Conservation (phyloP, 202 grass and related monocot species). For the Saccharum hybrid region DNA sequence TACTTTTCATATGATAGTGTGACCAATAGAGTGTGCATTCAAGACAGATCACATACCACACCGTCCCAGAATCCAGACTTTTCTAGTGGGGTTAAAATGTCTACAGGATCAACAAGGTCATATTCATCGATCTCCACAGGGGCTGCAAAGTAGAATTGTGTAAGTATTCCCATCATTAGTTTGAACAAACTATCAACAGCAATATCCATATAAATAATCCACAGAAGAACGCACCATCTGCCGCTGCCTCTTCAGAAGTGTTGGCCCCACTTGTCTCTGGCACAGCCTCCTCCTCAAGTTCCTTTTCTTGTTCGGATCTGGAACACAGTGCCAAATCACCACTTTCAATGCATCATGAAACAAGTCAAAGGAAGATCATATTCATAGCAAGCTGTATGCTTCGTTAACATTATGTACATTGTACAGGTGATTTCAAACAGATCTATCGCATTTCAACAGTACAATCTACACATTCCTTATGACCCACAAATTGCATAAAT, state of each 20-base stretch:
- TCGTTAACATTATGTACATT: background rate
- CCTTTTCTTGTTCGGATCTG: constrained; percentile 99
- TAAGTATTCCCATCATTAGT: constrained; percentile 32
- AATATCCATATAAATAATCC: constrained; percentile 33
- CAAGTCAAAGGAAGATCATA: constrained; percentile 20
- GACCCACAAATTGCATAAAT: background rate
- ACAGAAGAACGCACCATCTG: constrained; percentile 63
- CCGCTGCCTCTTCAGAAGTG: constrained; percentile 64
- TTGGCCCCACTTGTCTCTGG: constrained; percentile 58
- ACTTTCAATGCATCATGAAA: constrained; percentile 12
- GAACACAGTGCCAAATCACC: constrained; percentile 40
- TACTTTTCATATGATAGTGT: background rate
- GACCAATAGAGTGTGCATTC: background rate
- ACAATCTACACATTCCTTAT: background rate
- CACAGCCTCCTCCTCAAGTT: constrained; percentile 80
- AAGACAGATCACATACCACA: constrained; percentile 70
- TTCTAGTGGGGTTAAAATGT: constrained; percentile 92
- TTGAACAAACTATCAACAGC: constrained; percentile 19
- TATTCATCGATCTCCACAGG: constrained; percentile 96
- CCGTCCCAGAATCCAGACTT: constrained; percentile 99
- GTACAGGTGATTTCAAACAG: background rate
- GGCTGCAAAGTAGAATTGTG: constrained; percentile 60
- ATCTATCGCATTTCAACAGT: constrained; percentile 11
- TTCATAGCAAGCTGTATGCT: background rate
- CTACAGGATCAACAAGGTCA: constrained; percentile 97